phyloP scores from a whole-genome alignment of 106 monocot genomes.

The Dendrobium nobile region DNA sequence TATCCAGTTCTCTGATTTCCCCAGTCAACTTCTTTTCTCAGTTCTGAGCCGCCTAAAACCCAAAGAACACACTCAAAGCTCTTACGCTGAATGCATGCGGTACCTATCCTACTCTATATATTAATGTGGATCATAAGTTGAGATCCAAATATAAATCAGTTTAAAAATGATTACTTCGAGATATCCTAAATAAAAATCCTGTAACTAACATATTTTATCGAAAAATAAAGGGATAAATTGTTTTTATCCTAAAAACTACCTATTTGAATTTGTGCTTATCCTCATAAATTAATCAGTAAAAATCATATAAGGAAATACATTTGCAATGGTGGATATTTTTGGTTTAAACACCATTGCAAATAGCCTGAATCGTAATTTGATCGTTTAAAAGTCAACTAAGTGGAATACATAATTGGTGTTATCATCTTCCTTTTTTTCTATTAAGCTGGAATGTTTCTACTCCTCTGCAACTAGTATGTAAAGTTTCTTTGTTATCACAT shows the following conservation, averaged over 20 bases:
- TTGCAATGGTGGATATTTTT: neutral
- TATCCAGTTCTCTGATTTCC: too few species aligned
- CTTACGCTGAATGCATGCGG: too few species aligned
- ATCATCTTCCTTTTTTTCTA: neutral
- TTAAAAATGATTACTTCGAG: too few species aligned
- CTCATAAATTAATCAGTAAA: neutral
- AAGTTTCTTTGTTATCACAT: neutral
- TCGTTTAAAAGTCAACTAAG: neutral
- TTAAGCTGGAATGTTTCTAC: neutral
- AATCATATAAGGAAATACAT: neutral
- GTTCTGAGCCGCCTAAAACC: too few species aligned
- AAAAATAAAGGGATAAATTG: neutral
- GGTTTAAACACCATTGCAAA: neutral
- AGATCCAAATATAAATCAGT: too few species aligned
- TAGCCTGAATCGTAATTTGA: neutral
- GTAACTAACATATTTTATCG: too few species aligned
- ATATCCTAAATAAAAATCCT: too few species aligned
- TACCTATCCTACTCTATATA: too few species aligned
- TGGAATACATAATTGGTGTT: neutral
- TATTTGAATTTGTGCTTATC: too few species aligned
- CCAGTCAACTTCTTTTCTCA: too few species aligned
- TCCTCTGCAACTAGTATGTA: neutral
- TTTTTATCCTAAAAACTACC: neutral
- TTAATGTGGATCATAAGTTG: too few species aligned
- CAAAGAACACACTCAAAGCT: too few species aligned